Percentiles rank a stretch among this genome's conserved stretches.
phyloP scores from a whole-genome alignment of 805 yeast species.

The Blastobotrys robertii region DNA sequence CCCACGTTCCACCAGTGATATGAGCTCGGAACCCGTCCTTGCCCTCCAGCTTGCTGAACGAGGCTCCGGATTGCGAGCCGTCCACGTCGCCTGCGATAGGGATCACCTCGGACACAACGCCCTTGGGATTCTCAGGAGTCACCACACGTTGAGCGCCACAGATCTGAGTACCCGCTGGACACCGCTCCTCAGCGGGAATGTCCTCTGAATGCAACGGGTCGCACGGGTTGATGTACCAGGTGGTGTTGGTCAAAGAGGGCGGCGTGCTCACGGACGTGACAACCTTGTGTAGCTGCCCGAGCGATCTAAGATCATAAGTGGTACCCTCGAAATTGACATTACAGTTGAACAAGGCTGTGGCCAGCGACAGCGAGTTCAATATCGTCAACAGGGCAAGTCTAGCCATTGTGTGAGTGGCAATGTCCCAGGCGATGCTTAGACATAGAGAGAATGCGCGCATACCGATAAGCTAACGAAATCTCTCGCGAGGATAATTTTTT shows the following conservation, averaged over 20 bases:
- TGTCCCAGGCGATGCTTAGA: too few relatives aligned
- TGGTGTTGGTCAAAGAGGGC: conserved; percentile 53
- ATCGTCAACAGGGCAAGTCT: too few relatives aligned
- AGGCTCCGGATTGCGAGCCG: conserved; percentile 23
- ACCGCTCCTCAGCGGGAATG: conserved; percentile 33
- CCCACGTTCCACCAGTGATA: conserved; percentile 61
- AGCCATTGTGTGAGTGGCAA: too few relatives aligned
- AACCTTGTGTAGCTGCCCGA: conserved; percentile 42
- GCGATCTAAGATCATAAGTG: conserved; percentile 32
- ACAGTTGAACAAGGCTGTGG: conserved; percentile 22
- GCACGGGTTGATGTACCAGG: conserved; percentile 71
- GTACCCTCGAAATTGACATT: conserved; percentile 18
- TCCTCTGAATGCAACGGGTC: conserved; percentile 34
- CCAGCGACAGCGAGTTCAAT: too few relatives aligned
- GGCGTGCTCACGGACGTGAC: conserved; percentile 51
- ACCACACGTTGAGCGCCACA: conserved; percentile 61
- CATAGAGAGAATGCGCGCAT: neutral
- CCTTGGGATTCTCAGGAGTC: conserved; percentile 36
- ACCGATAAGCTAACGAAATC: too few relatives aligned
- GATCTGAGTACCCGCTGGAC: conserved; percentile 63
- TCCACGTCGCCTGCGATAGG: conserved; percentile 32
- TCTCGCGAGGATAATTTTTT: too few relatives aligned
- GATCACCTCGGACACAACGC: conserved; percentile 49
- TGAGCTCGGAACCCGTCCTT: conserved; percentile 28
- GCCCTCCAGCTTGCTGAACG: conserved; percentile 8